phyloP scores from a whole-genome alignment of 192 early-diverging fungal genomes.

The Neocallimastix lanati region DNA sequence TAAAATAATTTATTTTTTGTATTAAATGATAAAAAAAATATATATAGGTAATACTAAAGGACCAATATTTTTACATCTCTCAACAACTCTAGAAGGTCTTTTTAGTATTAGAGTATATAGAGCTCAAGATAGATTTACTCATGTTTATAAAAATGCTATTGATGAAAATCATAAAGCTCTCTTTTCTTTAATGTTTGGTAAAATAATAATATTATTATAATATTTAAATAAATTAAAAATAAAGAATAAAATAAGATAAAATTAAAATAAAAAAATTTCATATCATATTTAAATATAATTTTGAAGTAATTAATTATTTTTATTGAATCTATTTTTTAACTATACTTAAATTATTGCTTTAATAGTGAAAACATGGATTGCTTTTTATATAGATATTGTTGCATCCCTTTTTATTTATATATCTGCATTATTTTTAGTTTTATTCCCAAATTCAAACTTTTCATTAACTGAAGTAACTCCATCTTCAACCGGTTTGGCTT shows the following conservation, averaged over 20 bases:
- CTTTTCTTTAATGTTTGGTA: not conserved
- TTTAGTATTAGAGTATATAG: slow-evolving; percentile 48
- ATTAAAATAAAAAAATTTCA: too few species aligned
- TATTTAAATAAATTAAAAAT: too few species aligned
- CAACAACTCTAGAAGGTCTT: slow-evolving; percentile 49
- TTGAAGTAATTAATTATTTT: too few species aligned
- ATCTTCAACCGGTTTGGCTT: slow-evolving; percentile 36
- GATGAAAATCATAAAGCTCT: not conserved
- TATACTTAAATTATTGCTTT: not conserved
- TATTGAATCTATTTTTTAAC: too few species aligned
- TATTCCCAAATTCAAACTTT: slow-evolving; percentile 5
- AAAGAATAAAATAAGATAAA: too few species aligned
- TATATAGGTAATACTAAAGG: slow-evolving; percentile 37
- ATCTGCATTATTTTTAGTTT: slow-evolving; percentile 32
- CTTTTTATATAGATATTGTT: slow-evolving; percentile 45
- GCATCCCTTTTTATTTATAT: slow-evolving; percentile 47
- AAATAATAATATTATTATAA: not conserved
- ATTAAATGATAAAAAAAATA: too few species aligned
- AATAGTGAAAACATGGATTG: slow-evolving; percentile 18
- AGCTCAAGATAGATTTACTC: slow-evolving; percentile 35
- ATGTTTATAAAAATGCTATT: slow-evolving; percentile 25
- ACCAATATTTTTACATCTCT: slow-evolving; percentile 55
- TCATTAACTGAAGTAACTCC: slow-evolving; percentile 4
- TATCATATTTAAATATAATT: too few species aligned
- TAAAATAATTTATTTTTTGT: too few species aligned